Conservation (phyloP, 2,329 filamentous ascomycete genomes). For the Neurospora crassa region DNA sequence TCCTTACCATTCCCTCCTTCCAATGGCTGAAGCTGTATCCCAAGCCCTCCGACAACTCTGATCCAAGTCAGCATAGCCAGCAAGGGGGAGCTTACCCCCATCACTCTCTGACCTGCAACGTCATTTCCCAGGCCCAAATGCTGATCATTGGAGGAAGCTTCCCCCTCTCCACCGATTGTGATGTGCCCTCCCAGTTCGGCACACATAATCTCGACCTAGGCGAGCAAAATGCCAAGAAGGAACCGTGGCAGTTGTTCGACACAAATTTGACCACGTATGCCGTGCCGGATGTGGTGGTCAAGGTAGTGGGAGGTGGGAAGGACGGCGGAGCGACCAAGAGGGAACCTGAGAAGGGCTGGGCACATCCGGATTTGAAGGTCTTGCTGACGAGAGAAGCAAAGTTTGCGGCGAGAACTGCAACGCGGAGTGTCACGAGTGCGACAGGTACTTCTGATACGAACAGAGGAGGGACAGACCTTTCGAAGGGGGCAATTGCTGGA, state of each 20-base stretch:
- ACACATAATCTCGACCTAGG: constrained; percentile 48
- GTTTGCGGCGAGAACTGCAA: constrained; percentile 38
- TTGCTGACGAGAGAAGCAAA: constrained; percentile 43
- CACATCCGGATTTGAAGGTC: constrained; percentile 38
- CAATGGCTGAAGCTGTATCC: constrained; percentile 51
- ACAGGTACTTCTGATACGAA: constrained; percentile 1
- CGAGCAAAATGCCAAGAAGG: constrained; percentile 34
- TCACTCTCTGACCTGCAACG: constrained; percentile 48
- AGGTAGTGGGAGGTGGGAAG: constrained; percentile 39
- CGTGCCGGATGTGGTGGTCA: constrained; percentile 42
- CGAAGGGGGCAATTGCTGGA: constrained; percentile 33
- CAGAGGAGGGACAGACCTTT: constrained; percentile 14
- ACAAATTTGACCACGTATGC: constrained; percentile 40
- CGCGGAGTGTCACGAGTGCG: constrained; percentile 28
- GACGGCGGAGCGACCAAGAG: constrained; percentile 44
- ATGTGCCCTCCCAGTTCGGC: constrained; percentile 41
- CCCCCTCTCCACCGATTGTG: constrained; percentile 38
- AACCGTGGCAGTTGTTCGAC: constrained; percentile 41
- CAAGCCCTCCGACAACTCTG: constrained; percentile 22
- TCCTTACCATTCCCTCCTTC: constrained; percentile 53
- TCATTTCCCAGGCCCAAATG: constrained; percentile 49
- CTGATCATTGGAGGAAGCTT: constrained; percentile 53
- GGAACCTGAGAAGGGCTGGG: constrained; percentile 39
- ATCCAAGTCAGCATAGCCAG: constrained; percentile 21
- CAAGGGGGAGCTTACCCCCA: constrained; percentile 28